A percentile compares a stretch with the other conserved stretches of the same genome.
Conservation (phyloP, 495 filamentous ascomycete genomes). For the Penicillium soppii region DNA sequence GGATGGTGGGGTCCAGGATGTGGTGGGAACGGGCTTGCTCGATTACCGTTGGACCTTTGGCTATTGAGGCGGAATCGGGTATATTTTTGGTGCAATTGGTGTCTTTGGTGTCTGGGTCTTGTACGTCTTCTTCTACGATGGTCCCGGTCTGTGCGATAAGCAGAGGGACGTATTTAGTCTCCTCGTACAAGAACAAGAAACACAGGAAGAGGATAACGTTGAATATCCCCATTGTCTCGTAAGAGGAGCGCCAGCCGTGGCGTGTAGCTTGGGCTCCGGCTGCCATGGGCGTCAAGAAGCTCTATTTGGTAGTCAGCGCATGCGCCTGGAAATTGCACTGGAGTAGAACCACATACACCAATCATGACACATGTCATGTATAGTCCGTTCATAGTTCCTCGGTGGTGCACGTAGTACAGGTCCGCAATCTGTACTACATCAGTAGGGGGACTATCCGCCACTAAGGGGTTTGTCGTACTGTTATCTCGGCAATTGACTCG, state of each 20-base stretch:
- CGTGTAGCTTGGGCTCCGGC: conserved; percentile 31
- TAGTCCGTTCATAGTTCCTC: conserved; percentile 35
- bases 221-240: conserved; percentile 29
- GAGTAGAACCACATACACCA: conserved; percentile 21
- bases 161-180: conserved; percentile 32
- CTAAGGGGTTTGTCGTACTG: conserved; percentile 11
- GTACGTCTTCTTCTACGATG: background rate
- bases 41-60: conserved; percentile 1
- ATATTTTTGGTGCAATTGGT: background rate
- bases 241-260: conserved; percentile 35
- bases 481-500: conserved; percentile 36
- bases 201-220: conserved; percentile 26
- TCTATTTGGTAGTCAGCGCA: conserved; percentile 15
- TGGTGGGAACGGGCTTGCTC: conserved; percentile 13
- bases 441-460: background rate
- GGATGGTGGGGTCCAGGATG: conserved; percentile 27
- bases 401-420: conserved; percentile 40
- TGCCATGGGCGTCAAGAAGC: conserved; percentile 35
- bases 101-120: conserved; percentile 1
- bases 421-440: conserved; percentile 32
- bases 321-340: background rate
- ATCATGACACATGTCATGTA: conserved; percentile 39
- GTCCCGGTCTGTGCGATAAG: conserved; percentile 14
- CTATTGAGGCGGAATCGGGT: background rate
- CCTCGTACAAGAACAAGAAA: conserved; percentile 33